phyloP scores from a whole-genome alignment of 108 stramenopile genomes.

The Thalassiosira profunda region DNA sequence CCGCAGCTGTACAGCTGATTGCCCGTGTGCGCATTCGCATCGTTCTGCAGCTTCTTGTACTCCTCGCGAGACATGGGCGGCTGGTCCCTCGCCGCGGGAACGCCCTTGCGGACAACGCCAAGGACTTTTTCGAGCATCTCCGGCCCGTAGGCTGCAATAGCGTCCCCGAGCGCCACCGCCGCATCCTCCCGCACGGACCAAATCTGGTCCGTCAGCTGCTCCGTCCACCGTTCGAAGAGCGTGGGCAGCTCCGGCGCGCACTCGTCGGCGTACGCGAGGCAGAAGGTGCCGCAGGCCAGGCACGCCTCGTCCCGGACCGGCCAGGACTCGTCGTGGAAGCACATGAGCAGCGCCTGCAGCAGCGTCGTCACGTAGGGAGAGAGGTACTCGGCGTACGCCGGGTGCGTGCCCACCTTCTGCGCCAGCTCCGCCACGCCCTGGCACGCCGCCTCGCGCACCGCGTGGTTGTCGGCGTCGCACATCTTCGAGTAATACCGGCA shows the following conservation, averaged over 20 bases:
- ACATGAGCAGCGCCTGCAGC: slow-evolving; percentile 91
- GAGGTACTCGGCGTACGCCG: slow-evolving; percentile 50
- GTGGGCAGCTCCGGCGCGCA: slow-evolving; percentile 81
- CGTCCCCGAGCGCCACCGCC: slow-evolving; percentile 94
- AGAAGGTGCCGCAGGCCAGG: slow-evolving; percentile 93
- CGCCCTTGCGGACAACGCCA: slow-evolving; percentile 39
- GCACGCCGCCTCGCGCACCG: slow-evolving; percentile 96
- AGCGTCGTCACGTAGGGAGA: slow-evolving; percentile 77
- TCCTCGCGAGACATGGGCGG: slow-evolving; percentile 88
- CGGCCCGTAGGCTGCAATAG: slow-evolving; percentile 77
- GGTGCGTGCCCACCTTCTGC: slow-evolving; percentile 72
- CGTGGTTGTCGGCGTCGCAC: slow-evolving; percentile 95
- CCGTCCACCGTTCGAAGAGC: slow-evolving; percentile 93
- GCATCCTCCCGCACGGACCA: slow-evolving; percentile 97
- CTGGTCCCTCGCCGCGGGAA: slow-evolving; percentile 80
- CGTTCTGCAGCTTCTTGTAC: slow-evolving; percentile 83
- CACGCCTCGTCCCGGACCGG: slow-evolving; percentile 98
- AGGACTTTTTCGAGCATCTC: slow-evolving; percentile 68
- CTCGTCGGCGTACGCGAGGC: slow-evolving; percentile 87
- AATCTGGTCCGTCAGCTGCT: slow-evolving; percentile 96
- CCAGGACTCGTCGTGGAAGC: slow-evolving; percentile 98
- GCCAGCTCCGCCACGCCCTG: slow-evolving; percentile 97
- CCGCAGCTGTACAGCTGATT: slow-evolving; percentile 94
- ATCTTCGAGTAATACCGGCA: slow-evolving; percentile 94
- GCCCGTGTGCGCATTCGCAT: slow-evolving; percentile 77